Evolutionary conservation across 2,329 filamentous ascomycete genomes (phyloP), one percentile per base, ranked within the genome.

Genomic region (Aspergillus sclerotialis): DNA sequence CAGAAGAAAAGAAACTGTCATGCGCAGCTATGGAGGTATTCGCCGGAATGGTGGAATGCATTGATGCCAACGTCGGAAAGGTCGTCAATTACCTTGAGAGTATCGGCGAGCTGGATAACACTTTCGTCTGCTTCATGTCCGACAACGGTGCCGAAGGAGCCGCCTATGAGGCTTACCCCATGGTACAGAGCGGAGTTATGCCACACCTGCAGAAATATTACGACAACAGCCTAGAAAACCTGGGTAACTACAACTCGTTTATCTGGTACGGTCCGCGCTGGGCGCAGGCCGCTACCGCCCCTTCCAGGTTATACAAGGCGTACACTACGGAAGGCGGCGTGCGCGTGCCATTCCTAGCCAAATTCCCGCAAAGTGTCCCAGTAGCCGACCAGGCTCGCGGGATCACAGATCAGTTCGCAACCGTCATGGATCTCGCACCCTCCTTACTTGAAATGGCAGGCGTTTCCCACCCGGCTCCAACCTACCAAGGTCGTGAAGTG

Each of bases 91-190:
- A 78, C 44, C 65, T 80, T 3, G 61, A 72, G 37, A 50, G 66
- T 28, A 72, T 68, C 2, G 73, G 68, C 36, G 76, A 81, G 49
- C 62, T 76, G 1, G 76, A 81, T 42, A 78, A 80, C 51, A 82
- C 77, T 2, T 74, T 80, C 40, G 65, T 82, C 32, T 68, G 72
- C 48, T 80, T 81, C 64, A 72, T 80, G 61, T 75, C 68, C 1
- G 76, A 80, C 55, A 80, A 80, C 40, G 76, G 76, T 2, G 75
- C 75, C 8, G 76, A 79, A 44, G 75, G 75, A 8, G 72, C 71
- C 11, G 67, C 67, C 2, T 74, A 75, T 42, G 75, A 80, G 45
- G 72, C 75, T 4, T 69, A 72, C 34, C 76, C 75, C 0, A 72
- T 78, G 35, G 67, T 78, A 4, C 63, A 70, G 34, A 69, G 69